These are phyloP conservation scores for Silene latifolia DNA, from an alignment of 148 eudicot genomes.

Conservation along the genomic window DNA sequence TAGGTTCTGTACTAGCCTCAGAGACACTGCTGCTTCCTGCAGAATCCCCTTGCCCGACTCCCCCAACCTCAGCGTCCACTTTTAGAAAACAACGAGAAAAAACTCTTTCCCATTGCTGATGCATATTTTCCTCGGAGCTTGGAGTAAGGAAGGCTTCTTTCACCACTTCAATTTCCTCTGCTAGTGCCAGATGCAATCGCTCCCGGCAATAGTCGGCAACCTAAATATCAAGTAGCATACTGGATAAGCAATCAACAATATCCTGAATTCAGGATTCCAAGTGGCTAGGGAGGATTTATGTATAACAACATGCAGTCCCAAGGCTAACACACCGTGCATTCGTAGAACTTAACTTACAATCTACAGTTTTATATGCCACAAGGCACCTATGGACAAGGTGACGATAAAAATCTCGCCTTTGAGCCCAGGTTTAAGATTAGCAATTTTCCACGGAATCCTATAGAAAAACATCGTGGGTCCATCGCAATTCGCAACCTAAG, in stretches of 20 bases:
- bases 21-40: slow-evolving; percentile 17
- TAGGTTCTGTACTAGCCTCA: slow-evolving; percentile 30
- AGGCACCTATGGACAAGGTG: too few species aligned
- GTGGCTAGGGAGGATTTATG: too few species aligned
- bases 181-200: slow-evolving; percentile 45
- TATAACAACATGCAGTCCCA: too few species aligned
- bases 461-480: too few species aligned
- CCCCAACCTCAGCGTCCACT: slow-evolving; percentile 55
- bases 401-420: too few species aligned
- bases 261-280: not conserved
- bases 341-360: too few species aligned
- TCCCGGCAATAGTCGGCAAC: slow-evolving; percentile 60
- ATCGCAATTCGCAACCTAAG: too few species aligned
- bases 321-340: too few species aligned
- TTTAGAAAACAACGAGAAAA: slow-evolving; percentile 43
- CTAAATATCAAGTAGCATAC: slow-evolving; percentile 24
- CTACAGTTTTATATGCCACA: too few species aligned
- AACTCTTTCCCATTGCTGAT: slow-evolving; percentile 40
- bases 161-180: slow-evolving; percentile 42
- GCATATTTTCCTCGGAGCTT: slow-evolving; percentile 25
- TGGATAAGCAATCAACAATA: not conserved
- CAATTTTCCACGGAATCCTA: too few species aligned
- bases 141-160: slow-evolving; percentile 24
- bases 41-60: slow-evolving; percentile 21
- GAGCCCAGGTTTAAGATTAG: too few species aligned